Evolutionary conservation across 129 eudicot species (phyloP), one percentile per base, ranked within the genome.

Genomic region (Heracleum sosnowskyi): DNA sequence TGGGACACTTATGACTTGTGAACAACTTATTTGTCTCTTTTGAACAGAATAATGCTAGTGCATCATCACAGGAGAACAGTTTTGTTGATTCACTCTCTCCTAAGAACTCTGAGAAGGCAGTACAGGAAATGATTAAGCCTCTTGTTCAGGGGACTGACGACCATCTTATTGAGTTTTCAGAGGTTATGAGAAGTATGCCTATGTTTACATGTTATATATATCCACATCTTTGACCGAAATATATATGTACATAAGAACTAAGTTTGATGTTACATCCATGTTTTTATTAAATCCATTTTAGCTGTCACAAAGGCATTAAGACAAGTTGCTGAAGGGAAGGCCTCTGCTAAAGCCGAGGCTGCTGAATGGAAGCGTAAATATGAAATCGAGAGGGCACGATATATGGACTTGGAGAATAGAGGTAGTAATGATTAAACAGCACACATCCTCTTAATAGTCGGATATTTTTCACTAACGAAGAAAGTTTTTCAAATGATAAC

Each of bases 331-430:
- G 99, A 96, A 85, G 99, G 95, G 35, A 96, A 96, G 89, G 99
- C 99, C 62, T 87, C 97, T 72, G 97, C 97, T 64, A 92, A 85
- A 85, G 96, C 99, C 62, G 99, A 96, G 85, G 99, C 99, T 22
- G 85, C 90, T 77, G 99, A 96, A 77, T 96, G 99, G 99, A 92
- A 96, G 85, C 97, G 97, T 33, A 96, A 90, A 84, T 96, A 88
- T 85, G 99, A 96, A 85, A 79, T 87, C 76, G 97, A 91, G 87
- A 87, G 88, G 81, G 83, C 79, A 41, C 85, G 84, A 46, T 92
- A 92, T 83, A 42, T 80, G 82, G 90, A 83, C 75, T 82, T 92
- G 90, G 99, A 92, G 84, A 76, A 78, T 46, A 90, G 87, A 92
- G 99, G 99, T 94, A 66, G 28, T 76, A 40, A 29, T n/a, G 64